Evolutionary conservation across 2,329 filamentous ascomycete genomes (phyloP), one percentile per base, ranked within the genome.

Genomic region (Monosporascus sp.): DNA sequence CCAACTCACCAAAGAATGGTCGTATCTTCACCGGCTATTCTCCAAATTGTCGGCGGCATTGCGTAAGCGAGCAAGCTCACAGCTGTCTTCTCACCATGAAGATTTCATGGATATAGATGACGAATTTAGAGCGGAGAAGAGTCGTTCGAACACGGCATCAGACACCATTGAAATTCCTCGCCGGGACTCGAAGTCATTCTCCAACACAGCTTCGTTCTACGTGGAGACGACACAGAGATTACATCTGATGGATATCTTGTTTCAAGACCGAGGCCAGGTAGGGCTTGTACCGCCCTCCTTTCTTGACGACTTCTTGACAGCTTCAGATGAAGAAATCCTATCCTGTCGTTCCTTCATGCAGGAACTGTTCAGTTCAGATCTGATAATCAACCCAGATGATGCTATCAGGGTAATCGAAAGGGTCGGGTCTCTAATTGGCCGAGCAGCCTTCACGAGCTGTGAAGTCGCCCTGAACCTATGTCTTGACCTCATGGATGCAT

Each of bases 381-480:
- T 85, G 1, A 66, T 75, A n/a, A 66, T 80, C 14, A 70, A 72
- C 11, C 67, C 73, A 0, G 74, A 77, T 11, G 74, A 77, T 56
- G 77, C 79, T 2, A 58, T 71, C 9, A 68, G 61, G 3, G 68
- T 86, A 2, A 67, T 86, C 22, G 70, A 80, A 55, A 74, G 75
- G 31, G 63, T 83, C 5, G 82, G 80, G 1, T 65, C 63, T 0
- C 71, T 85, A 7, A 76, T 86, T 22, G 71, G 74, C 16, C 73
- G 77, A 3, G 80, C 84, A 54, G 78, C 82, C 27, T 87, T 87
- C 61, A 83, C 86, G 53, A 83, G 84, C 58, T 93, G 87, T 56
- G 92, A 97, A 70, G 81, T 86, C 20, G 84, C 88, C 4, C 74
- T 91, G 48, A 80, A 79, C 45, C 74, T 85, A 19, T 87, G 85